These are phyloP conservation scores for Suillus weaverae DNA, from an alignment of 768 basidiomycete species.

Conservation along the genomic window DNA sequence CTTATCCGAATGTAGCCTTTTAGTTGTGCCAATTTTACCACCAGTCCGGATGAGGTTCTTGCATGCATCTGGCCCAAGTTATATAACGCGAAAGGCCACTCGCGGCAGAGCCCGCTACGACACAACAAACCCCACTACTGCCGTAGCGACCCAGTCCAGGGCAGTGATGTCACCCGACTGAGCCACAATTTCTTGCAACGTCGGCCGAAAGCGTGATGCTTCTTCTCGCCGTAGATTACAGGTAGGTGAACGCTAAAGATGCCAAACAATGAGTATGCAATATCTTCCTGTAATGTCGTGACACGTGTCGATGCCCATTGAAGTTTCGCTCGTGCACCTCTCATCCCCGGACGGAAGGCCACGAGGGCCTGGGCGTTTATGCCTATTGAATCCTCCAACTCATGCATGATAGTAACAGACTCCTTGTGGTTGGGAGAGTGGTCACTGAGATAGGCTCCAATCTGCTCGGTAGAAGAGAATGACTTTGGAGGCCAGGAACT, in stretches of 20 bases:
- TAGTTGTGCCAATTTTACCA: not conserved
- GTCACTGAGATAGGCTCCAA: slow-evolving; percentile 19
- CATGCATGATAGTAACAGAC: not conserved
- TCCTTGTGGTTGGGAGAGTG: not conserved
- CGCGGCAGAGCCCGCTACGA: no score
- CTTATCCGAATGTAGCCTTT: not conserved
- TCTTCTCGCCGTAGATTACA: slow-evolving; percentile 15
- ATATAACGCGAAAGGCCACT: no score
- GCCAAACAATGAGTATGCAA: slow-evolving; percentile 13
- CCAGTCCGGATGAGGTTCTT: not conserved
- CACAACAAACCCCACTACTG: no score
- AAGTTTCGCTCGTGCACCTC: slow-evolving; percentile 1
- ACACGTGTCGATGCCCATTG: slow-evolving; percentile 15
- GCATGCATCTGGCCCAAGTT: not conserved
- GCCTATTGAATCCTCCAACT: not conserved
- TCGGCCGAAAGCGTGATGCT: not conserved
- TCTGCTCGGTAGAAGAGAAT: slow-evolving; percentile 29
- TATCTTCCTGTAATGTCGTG: slow-evolving; percentile 16
- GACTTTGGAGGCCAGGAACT: slow-evolving; percentile 26
- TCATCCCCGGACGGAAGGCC: not conserved
- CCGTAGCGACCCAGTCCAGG: slow-evolving; percentile 1
- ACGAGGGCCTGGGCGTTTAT: not conserved
- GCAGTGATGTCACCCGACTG: not conserved
- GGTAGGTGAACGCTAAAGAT: slow-evolving; percentile 11
- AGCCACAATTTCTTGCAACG: not conserved